Conservation (phyloP, 2,329 filamentous ascomycete genomes). For the Fusarium temperatum region DNA sequence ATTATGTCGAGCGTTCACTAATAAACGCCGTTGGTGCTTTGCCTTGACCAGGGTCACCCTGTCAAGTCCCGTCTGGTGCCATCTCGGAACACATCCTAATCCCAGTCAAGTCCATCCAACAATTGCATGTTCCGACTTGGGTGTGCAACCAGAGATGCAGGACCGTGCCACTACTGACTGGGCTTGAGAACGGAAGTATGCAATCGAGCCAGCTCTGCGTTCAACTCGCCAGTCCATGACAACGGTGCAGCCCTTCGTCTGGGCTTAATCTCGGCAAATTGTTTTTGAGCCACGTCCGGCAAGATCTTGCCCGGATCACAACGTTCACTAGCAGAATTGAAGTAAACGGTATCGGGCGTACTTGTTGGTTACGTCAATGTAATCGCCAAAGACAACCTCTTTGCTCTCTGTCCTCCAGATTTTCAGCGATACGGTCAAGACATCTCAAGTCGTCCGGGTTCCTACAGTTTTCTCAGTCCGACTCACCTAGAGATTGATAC, state of each 20-base stretch:
- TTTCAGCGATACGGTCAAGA: not conserved
- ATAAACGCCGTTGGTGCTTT: constrained; percentile 3
- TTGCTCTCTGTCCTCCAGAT: not conserved
- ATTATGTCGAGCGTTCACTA: not conserved
- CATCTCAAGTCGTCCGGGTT: not conserved
- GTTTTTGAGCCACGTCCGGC: not conserved
- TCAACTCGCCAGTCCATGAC: not conserved
- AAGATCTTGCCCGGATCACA: not conserved
- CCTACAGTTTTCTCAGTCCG: not conserved
- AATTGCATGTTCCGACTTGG: constrained; percentile 16
- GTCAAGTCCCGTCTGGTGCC: constrained; percentile 21
- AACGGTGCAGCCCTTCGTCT: not conserved
- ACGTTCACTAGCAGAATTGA: not conserved
- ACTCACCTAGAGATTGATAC: not conserved
- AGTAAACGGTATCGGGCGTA: not conserved
- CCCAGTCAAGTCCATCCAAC: constrained; percentile 27
- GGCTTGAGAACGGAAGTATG: constrained; percentile 21
- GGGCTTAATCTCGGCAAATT: constrained; percentile 2
- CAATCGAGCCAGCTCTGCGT: constrained; percentile 16
- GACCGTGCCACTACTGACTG: constrained; percentile 13
- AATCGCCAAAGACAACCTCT: not conserved
- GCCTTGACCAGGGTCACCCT: constrained; percentile 31
- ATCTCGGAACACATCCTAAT: constrained; percentile 27
- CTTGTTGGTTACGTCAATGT: constrained; percentile 3
- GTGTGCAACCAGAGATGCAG: constrained; percentile 12